phyloP scores from a whole-genome alignment of 2,329 filamentous ascomycete genomes.

The Ophiostoma sp. region DNA sequence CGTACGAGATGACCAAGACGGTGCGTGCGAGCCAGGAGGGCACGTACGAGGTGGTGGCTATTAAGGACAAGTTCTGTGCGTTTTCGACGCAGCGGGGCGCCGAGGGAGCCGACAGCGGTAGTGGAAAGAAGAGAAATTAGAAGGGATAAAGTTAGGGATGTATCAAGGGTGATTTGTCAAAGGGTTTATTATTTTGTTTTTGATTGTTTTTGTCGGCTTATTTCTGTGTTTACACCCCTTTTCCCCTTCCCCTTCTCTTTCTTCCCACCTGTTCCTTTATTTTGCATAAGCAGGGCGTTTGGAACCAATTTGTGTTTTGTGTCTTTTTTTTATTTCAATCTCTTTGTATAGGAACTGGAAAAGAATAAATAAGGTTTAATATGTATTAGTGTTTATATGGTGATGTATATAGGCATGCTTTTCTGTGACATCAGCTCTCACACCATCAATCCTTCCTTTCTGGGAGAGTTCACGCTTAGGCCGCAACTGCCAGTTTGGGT shows the following conservation, averaged over 20 bases:
- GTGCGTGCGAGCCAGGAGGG: conserved; percentile 89
- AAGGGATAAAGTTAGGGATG: conserved; percentile 33
- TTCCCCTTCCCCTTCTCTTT: background rate
- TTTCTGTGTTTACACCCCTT: background rate
- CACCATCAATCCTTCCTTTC: background rate
- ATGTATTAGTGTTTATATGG: background rate
- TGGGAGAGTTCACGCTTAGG: background rate
- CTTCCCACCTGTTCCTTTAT: background rate
- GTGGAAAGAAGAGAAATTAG: conserved; percentile 37
- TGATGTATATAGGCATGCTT: too few relatives aligned
- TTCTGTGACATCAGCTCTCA: too few relatives aligned
- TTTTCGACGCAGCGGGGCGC: conserved; percentile 71
- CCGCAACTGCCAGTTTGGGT: background rate
- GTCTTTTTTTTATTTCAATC: conserved; percentile 3
- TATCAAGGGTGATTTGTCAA: background rate
- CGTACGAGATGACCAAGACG: conserved; percentile 76
- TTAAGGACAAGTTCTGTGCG: conserved; percentile 89
- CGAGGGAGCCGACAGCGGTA: conserved; percentile 45
- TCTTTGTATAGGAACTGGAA: background rate
- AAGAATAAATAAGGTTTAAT: conserved; percentile 8
- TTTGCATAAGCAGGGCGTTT: conserved; percentile 29
- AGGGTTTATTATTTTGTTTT: background rate
- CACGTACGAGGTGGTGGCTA: conserved; percentile 94
- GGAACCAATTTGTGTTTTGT: conserved; percentile 24
- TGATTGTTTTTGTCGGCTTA: background rate